Evolutionary conservation across 192 early-diverging fungal genomes (phyloP).

Genomic region (Linderina pennispora): DNA sequence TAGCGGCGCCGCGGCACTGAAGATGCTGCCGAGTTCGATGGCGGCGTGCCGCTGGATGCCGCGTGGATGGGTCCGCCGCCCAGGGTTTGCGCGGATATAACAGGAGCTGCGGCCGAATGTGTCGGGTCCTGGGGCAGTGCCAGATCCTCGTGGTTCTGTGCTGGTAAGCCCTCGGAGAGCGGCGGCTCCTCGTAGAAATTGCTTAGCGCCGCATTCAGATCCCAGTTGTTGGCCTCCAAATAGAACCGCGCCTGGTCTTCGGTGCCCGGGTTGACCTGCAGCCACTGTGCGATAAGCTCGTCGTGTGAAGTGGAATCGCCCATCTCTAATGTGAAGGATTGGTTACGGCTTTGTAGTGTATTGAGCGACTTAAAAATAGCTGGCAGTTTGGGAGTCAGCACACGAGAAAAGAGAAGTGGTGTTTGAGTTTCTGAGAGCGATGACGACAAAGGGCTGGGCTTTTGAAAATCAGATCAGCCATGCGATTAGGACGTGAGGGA

Average conservation of each 20-base stretch:
- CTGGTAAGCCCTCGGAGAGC: constrained; percentile 40
- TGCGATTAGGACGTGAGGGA: too few relatives aligned
- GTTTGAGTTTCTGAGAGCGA: too few relatives aligned
- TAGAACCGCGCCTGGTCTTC: constrained; percentile 63
- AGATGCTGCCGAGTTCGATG: constrained; percentile 6
- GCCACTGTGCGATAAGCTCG: constrained; percentile 57
- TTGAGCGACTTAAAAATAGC: too few relatives aligned
- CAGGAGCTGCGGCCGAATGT: constrained; percentile 19
- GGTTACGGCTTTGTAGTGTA: too few relatives aligned
- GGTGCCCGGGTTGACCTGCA: constrained; percentile 47
- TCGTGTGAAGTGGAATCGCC: constrained; percentile 32
- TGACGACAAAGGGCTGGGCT: too few relatives aligned
- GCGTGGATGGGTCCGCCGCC: constrained; percentile 14
- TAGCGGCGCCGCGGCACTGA: constrained; percentile 37
- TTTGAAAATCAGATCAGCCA: too few relatives aligned
- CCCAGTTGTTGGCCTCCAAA: constrained; percentile 72
- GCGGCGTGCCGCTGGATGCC: constrained; percentile 3
- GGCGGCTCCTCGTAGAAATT: constrained; percentile 64
- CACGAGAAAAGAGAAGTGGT: too few relatives aligned
- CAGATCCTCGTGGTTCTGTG: constrained; percentile 17
- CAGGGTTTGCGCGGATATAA: too few relatives aligned
- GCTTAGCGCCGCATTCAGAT: constrained; percentile 61
- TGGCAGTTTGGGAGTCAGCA: too few relatives aligned
- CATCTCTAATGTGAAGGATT: too few relatives aligned
- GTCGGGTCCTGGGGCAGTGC: constrained; percentile 38